phyloP scores from a whole-genome alignment of 805 yeast genomes.

The Kodamaea kaohsiungensis region DNA sequence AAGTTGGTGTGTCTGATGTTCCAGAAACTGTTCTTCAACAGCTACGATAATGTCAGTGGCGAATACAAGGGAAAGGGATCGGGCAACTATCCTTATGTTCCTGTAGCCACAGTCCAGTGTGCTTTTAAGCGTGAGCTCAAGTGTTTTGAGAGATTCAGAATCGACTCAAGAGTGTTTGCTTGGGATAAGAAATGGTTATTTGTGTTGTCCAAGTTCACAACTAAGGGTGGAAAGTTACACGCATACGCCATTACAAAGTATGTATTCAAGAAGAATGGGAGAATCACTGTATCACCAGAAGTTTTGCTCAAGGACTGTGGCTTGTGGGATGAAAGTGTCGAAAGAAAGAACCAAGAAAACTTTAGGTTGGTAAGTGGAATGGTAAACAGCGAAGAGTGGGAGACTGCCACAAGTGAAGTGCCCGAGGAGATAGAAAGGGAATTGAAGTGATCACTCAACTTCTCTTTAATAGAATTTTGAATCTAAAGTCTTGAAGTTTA shows the following conservation, averaged over 20 bases:
- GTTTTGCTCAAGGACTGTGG: constrained; percentile 60
- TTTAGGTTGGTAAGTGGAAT: constrained; percentile 30
- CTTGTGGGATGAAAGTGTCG: constrained; percentile 53
- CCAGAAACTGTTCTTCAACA: constrained; percentile 53
- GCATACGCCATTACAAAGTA: constrained; percentile 73
- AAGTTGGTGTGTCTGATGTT: constrained; percentile 58
- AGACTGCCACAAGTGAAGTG: constrained; percentile 4
- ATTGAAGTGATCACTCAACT: background rate
- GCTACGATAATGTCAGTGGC: constrained; percentile 38
- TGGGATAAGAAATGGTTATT: constrained; percentile 92
- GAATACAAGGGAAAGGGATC: constrained; percentile 30
- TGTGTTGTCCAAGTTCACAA: constrained; percentile 61
- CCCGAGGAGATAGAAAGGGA: background rate
- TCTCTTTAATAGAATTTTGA: background rate
- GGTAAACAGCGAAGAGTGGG: constrained; percentile 11
- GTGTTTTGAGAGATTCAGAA: constrained; percentile 59
- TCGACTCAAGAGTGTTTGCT: constrained; percentile 62
- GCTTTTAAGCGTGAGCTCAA: constrained; percentile 71
- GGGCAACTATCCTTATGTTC: constrained; percentile 58
- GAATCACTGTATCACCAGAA: constrained; percentile 70
- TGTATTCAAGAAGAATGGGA: constrained; percentile 71
- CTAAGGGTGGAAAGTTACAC: constrained; percentile 37
- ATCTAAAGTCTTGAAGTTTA: background rate
- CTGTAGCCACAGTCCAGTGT: constrained; percentile 72
- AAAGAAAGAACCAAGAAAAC: constrained; percentile 40